phyloP scores from a whole-genome alignment of 73 alveolate genomes.

The Paramecium sonneborni region DNA sequence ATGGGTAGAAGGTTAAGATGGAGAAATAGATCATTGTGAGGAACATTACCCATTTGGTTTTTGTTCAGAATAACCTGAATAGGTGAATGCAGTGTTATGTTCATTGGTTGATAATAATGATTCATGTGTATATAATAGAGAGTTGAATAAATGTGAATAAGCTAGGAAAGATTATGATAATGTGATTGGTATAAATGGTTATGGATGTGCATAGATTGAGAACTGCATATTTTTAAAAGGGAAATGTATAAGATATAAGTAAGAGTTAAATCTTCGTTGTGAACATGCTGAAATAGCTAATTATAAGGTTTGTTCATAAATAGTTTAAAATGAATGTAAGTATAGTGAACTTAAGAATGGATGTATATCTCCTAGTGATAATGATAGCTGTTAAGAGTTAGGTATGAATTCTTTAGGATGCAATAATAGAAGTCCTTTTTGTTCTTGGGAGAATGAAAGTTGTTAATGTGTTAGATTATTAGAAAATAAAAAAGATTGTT shows the following conservation, averaged over 20 bases:
- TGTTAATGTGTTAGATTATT: not conserved
- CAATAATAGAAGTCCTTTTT: not conserved
- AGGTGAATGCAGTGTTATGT: slow-evolving; percentile 1
- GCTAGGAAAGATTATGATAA: not conserved
- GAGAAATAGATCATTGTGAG: not conserved
- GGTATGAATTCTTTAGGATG: not conserved
- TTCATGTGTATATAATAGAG: slow-evolving; percentile 1
- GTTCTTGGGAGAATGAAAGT: not conserved
- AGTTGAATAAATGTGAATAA: not conserved
- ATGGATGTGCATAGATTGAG: not conserved
- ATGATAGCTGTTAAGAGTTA: not conserved
- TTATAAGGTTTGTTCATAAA: not conserved
- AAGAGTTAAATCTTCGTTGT: not conserved
- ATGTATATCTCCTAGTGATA: not conserved
- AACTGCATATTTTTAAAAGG: not conserved
- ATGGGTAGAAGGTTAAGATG: not conserved
- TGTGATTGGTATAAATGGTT: not conserved
- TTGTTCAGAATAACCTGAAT: not conserved
- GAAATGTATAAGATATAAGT: not conserved
- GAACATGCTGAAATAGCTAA: not conserved
- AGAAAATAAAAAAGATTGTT: not conserved
- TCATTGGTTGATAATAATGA: not conserved
- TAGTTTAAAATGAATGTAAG: not conserved
- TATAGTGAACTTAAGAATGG: not conserved
- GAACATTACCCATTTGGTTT: not conserved